A percentile compares a stretch with the other conserved stretches of the same genome.
Conservation (phyloP, 352 stramenopile genomes). For the Pythium aphanidermatum region DNA sequence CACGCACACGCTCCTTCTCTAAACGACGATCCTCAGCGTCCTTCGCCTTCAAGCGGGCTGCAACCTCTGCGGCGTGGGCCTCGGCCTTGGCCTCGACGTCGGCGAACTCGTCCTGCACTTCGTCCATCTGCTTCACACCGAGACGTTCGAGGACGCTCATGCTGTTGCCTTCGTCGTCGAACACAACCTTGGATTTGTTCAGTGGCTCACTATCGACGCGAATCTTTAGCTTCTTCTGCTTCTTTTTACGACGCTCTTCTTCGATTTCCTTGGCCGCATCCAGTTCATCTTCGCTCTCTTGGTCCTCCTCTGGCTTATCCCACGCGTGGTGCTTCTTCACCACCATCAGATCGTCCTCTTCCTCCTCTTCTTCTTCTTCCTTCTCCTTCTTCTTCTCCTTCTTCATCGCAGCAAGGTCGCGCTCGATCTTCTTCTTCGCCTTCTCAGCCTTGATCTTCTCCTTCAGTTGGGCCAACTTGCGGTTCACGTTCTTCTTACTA, state of each 20-base stretch:
- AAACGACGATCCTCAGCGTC: conserved; percentile 69
- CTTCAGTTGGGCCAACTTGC: conserved; percentile 96
- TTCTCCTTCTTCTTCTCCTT: conserved; percentile 27
- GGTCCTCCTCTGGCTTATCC: conserved; percentile 41
- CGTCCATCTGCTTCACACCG: conserved; percentile 30
- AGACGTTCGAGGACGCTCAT: conserved; percentile 58
- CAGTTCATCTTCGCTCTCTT: conserved; percentile 31
- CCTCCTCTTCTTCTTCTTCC: conserved; percentile 48
- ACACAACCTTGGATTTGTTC: conserved; percentile 86
- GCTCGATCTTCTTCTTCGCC: conserved; percentile 88
- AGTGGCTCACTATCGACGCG: conserved; percentile 58
- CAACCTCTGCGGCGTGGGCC: conserved; percentile 57
- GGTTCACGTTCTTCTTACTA: conserved; percentile 96
- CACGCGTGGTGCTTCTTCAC: conserved; percentile 90
- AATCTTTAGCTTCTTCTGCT: conserved; percentile 77
- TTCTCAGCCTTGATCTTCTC: conserved; percentile 98
- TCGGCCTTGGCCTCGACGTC: conserved; percentile 64
- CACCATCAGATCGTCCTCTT: conserved; percentile 89
- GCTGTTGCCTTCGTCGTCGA: conserved; percentile 92
- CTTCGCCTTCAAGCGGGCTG: conserved; percentile 66
- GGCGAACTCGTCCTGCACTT: conserved; percentile 33
- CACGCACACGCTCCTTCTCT: conserved; percentile 84
- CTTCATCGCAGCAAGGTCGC: conserved; percentile 45
- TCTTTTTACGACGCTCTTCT: conserved; percentile 66
- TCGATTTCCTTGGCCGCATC: conserved; percentile 41